A percentile compares a stretch with the other conserved stretches of the same genome.
phyloP scores from a whole-genome alignment of 192 early-diverging fungal genomes.

The Allomyces macrogynus region DNA sequence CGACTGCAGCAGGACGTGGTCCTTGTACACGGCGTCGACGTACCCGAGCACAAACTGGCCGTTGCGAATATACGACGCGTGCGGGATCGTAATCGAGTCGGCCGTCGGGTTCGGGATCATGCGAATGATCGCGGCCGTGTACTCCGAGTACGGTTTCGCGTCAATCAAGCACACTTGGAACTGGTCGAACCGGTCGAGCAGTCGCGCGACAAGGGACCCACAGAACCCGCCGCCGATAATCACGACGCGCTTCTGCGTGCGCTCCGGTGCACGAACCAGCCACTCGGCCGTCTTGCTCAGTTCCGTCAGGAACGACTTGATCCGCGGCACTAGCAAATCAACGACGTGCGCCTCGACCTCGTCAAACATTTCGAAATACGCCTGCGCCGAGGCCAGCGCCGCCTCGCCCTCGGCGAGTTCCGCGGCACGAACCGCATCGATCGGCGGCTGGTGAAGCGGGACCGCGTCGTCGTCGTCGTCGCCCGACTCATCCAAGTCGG shows the following conservation, averaged over 20 bases:
- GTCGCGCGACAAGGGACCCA: not conserved
- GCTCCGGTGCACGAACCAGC: not conserved
- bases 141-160: not conserved
- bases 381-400: not conserved
- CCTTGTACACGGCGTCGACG: too few species aligned
- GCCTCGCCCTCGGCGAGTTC: not conserved
- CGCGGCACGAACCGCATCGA: not conserved
- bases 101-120: too few species aligned
- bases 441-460: not conserved
- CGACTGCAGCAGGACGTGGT: too few species aligned
- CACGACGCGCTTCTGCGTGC: not conserved
- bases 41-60: too few species aligned
- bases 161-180: not conserved
- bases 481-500: not conserved
- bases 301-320: not conserved
- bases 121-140: too few species aligned
- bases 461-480: not conserved
- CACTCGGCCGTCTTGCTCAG: not conserved
- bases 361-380: not conserved
- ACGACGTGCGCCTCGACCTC: not conserved
- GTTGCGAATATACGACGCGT: too few species aligned
- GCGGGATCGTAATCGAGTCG: too few species aligned
- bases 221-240: not conserved
- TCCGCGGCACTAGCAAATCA: not conserved
- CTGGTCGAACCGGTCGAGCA: not conserved